phyloP scores from a whole-genome alignment of 129 eudicot species.

The Sambucus nigra region DNA sequence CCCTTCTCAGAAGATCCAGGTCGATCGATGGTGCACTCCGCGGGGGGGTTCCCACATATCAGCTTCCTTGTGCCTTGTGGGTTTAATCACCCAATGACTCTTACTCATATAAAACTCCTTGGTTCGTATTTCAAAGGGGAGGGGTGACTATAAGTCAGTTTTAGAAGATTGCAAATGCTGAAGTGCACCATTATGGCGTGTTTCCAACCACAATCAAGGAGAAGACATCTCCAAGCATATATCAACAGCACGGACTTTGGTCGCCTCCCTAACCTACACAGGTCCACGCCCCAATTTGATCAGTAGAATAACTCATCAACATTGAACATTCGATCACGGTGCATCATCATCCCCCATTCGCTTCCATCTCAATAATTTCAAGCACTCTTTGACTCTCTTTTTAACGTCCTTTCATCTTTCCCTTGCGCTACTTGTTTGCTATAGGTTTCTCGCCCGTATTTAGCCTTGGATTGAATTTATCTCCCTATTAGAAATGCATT shows the following conservation, averaged over 20 bases:
- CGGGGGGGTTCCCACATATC: conserved; percentile 20
- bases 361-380: conserved; percentile 10
- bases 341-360: conserved; percentile 14
- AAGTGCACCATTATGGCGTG: too few species aligned
- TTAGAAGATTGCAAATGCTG: too few species aligned
- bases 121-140: too few species aligned
- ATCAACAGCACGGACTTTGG: too few species aligned
- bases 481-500: conserved; percentile 8
- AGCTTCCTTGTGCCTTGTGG: conserved; percentile 27
- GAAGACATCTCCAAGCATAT: conserved; percentile 5
- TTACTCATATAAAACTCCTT: too few species aligned
- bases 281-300: conserved; percentile 17
- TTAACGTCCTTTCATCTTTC: conserved; percentile 16
- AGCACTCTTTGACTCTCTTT: too few species aligned
- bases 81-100: too few species aligned
- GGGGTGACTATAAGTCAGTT: too few species aligned
- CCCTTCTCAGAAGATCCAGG: too few species aligned
- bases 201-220: conserved; percentile 7
- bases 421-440: conserved; percentile 14
- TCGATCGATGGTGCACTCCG: too few species aligned
- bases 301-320: conserved; percentile 9
- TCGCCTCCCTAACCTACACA: neutral
- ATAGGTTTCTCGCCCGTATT: conserved; percentile 13
- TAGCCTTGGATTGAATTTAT: too few species aligned
- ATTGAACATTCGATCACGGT: conserved; percentile 13